Evolutionary conservation across 106 monocot genomes (phyloP), one percentile per base, ranked within the genome.

Genomic region (Dendrobium catenatum): DNA sequence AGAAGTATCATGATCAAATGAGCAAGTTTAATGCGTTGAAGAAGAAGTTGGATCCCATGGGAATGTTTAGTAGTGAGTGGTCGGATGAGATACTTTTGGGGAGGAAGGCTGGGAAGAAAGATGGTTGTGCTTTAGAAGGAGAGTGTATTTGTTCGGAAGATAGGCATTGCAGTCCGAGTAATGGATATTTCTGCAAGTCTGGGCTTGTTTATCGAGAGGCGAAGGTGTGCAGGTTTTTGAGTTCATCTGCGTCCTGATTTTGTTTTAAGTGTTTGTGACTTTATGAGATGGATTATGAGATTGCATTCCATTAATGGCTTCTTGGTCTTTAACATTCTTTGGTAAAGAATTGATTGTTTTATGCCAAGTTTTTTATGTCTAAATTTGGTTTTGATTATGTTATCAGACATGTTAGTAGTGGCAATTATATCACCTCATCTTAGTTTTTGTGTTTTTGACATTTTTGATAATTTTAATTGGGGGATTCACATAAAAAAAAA

Each of bases 51-150:
- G 92, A 95, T 73, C 89, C 92, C 0, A 19, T 20, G 1, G 86
- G 89, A 2, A 58, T 92, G 78, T 95, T 95, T 55, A 78, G 78
- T 51, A 91, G 90, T 73, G 81, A 74, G 19, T 92, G 86, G 92
- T 86, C 85, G 17, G 87, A 95, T 51, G 83, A 89, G 83, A 41
- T 91, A 55, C 18, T 92, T 18, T 17, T 42, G 13, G 83, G 83
- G 27, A 55, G 54, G 31, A 81, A 80, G 44, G 49, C 42, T 17
- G 27, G 26, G 16, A 43, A 74, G 17, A 27, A 55, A 11, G 87
- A 87, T 49, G 92, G 92, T 2, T 95, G 95, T 55, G 92, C 95
- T 17, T 37, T 95, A 75, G 92, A 95, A 81, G 95, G 95, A n/a
- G 82, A 78, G 76, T 92, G 95, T 79, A 66, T 92, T 13, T 92